Evolutionary conservation across 2,329 filamentous ascomycete genomes (phyloP), one percentile per base, ranked within the genome.

Genomic region (Diaporthe batatas): DNA sequence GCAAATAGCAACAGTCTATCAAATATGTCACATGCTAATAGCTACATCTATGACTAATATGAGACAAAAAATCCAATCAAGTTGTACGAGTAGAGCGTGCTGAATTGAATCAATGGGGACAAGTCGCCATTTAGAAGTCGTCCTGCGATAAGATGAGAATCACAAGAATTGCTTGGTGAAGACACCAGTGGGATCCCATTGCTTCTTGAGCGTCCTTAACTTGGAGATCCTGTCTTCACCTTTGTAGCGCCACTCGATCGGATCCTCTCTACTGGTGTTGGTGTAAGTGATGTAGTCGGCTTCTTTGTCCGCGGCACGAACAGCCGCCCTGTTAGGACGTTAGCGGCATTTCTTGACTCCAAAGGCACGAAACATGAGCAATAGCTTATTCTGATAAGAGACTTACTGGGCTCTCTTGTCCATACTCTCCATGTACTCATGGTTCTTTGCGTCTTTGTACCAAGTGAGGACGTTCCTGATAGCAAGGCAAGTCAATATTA

Each of bases 271-370:
- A 39, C 55, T 36, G 29, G 29, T 36, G 14, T 59, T 59, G 32
- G 55, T 59, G 55, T 59, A 59, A 39, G 55, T 39, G 39, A 59
- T 59, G 55, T n/a, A 59, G 32, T 59, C 55, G 10, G 39, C 32
- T 21, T 21, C 55, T n/a, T 59, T 39, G 39, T 21, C 16, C 7
- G 32, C 55, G 10, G 8, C 39, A 59, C 55, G 55, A 18, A 42
- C n/a, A 47, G 21, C 21, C 2, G 16, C 6, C 21, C 16, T 47
- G 12, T 16, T 47, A 2, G 3, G 16, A 47, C 12, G 44, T 47
- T 47, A 47, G 44, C 44, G 21, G 21, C 3, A 14, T 47, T 18
- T 18, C 21, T 16, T 47, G 21, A 18, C 44, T 29, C 2, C 44
- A 18, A 14, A 21, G 6, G 12, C 16, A 29, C 44, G 21, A 18